Evolutionary conservation across 75 land plant genomes (phyloP).

Genomic region (Larix kaempferi): DNA sequence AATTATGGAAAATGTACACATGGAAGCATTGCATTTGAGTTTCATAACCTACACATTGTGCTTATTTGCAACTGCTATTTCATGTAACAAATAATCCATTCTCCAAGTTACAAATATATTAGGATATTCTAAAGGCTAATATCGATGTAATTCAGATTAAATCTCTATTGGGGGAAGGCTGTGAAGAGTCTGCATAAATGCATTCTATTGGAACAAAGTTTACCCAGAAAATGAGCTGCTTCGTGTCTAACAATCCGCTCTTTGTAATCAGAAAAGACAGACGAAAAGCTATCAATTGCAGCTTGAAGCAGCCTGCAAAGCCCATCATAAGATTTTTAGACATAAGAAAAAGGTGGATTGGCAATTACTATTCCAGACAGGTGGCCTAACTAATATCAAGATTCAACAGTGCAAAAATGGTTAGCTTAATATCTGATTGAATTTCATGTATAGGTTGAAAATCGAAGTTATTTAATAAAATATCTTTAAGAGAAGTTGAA

Average conservation of each 20-base stretch:
- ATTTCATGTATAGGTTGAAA: background rate
- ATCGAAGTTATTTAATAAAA: background rate
- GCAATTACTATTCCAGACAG: background rate
- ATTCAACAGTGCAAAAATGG: too few species aligned
- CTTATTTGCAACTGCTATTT: background rate
- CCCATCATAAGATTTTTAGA: background rate
- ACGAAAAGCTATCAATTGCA: conserved; percentile 73
- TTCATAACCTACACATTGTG: background rate
- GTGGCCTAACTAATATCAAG: background rate
- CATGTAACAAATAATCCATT: background rate
- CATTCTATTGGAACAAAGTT: background rate
- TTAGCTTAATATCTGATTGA: background rate
- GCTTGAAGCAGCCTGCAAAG: conserved; percentile 82
- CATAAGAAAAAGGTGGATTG: background rate
- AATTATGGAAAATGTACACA: background rate
- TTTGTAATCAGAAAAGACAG: conserved; percentile 79
- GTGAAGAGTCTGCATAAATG: background rate
- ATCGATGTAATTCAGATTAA: background rate
- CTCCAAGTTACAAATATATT: background rate
- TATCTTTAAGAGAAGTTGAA: background rate
- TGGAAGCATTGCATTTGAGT: background rate
- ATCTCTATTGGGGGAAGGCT: background rate
- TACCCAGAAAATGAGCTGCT: conserved; percentile 94
- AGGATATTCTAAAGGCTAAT: background rate
- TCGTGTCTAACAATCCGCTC: conserved; percentile 92